Base-by-base conservation (phyloP, 2,329 filamentous ascomycete species). In the Alternaria hordeiaustralica region DNA sequence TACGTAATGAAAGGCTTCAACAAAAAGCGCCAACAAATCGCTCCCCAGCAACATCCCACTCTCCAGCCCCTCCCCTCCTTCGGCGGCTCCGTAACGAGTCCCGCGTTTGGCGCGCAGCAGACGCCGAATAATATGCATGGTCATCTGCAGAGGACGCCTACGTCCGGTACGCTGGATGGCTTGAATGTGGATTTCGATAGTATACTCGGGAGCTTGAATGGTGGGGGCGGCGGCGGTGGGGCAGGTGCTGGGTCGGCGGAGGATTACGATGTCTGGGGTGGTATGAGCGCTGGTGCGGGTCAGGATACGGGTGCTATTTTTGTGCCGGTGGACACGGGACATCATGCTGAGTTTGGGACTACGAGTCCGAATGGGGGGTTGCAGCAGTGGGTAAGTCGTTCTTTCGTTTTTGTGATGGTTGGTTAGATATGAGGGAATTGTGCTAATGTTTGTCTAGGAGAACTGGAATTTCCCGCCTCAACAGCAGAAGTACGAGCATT, bases 1-100 rank as follows among this genome's bases (percentile, higher is more conserved):
- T 80, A 79, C 65, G 74, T 78, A 21, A 78, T 79, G 76, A 79
- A 79, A 45, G 77, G 77, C 18, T 74, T 79, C 49, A 75, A 77
- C 46, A 77, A 75, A 44, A 75, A 75, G 45, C 58, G 71, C 4
- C 63, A 58, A 26, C 69, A 67, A 49, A 54, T 70, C 18, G 67
- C 70, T 2, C 71, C 71, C 0, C 71, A 73, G 46, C 75, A 76
- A 58, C 72, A 76, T 55, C 75, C 74, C 7, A 74, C 75, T 0
- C 49, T 77, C 0, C 75, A 75, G 15, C 71, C 76, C 0, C 53
- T 76, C 0, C 66, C 71, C 4, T 66, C 60, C 1, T 72, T 71
- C 54, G 66, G 62, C 12, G 49, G 59, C 21, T 33, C 50, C 5
- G 57, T 64, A 23, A 61, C 63, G 3, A 65, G 60, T 13, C 66